Percentiles rank a stretch among this genome's conserved stretches.
These are phyloP conservation scores for Pistacia vera DNA, from an alignment of 345 rosid species.

Conservation along the genomic window DNA sequence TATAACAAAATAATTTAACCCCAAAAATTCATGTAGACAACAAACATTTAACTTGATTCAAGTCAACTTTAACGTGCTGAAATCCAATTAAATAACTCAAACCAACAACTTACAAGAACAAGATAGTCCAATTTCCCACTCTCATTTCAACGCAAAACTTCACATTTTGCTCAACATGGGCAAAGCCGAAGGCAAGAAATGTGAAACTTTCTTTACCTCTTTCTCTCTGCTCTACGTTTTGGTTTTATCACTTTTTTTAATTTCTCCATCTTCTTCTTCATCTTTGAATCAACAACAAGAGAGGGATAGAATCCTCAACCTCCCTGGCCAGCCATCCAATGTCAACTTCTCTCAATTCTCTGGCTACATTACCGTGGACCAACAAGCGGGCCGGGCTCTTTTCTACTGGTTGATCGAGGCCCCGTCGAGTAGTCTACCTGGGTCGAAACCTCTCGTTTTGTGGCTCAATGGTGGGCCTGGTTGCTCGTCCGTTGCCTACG, in stretches of 20 bases:
- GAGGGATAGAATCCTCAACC: slow-evolving; percentile 53
- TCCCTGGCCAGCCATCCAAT: slow-evolving; percentile 74
- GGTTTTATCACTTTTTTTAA: slow-evolving; percentile 5
- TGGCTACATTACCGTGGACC: slow-evolving; percentile 71
- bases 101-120: slow-evolving; percentile 6
- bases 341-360: slow-evolving; percentile 76
- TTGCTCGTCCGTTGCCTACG: slow-evolving; percentile 84
- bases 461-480: slow-evolving; percentile 98
- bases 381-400: slow-evolving; percentile 54
- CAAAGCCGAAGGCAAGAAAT: neutral
- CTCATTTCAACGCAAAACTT: neutral
- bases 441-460: slow-evolving; percentile 51
- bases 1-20: slow-evolving; percentile 14
- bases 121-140: neutral
- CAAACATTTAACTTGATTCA: neutral
- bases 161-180: slow-evolving; percentile 2
- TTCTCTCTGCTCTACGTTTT: slow-evolving; percentile 10
- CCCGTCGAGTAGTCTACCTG: slow-evolving; percentile 30
- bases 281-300: slow-evolving; percentile 30
- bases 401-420: slow-evolving; percentile 78
- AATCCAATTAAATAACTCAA: neutral
- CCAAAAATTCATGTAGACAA: neutral
- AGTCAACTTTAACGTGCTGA: slow-evolving; percentile 11
- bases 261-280: neutral
- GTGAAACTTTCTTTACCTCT: neutral